Percentiles rank a stretch among this genome's conserved stretches.
These are phyloP conservation scores for Penicillium antarcticum DNA, from an alignment of 495 filamentous ascomycete species.

Conservation along the genomic window DNA sequence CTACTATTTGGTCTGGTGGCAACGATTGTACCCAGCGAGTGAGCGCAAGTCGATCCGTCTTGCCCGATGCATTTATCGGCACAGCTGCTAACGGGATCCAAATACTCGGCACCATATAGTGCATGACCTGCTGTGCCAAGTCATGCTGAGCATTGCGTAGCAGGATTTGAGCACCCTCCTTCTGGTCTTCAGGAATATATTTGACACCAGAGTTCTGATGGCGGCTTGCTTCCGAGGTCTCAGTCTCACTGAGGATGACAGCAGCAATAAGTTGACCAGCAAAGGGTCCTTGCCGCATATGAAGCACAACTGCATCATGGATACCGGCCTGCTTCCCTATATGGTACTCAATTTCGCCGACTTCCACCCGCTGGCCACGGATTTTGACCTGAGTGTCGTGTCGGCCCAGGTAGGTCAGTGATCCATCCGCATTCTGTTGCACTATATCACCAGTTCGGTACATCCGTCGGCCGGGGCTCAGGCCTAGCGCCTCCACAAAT, in stretches of 20 bases:
- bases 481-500: neutral
- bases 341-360: constrained; percentile 40
- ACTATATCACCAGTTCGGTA: neutral
- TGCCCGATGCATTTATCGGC: constrained; percentile 39
- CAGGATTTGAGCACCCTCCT: no score
- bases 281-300: no score
- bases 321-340: no score
- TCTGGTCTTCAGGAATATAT: constrained; percentile 10
- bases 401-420: constrained; percentile 49
- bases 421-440: constrained; percentile 37
- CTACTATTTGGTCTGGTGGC: no score
- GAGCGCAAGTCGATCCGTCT: constrained; percentile 32
- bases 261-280: no score
- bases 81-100: constrained; percentile 15
- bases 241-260: no score
- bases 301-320: no score
- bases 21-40: no score
- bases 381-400: constrained; percentile 55
- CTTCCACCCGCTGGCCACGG: constrained; percentile 38
- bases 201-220: constrained; percentile 7
- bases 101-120: constrained; percentile 24
- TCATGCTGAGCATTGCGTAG: no score
- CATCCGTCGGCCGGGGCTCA: neutral
- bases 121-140: no score
- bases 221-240: no score